Evolutionary conservation across 2,329 filamentous ascomycete species (phyloP).

Genomic region (Fusarium phyllophilum): DNA sequence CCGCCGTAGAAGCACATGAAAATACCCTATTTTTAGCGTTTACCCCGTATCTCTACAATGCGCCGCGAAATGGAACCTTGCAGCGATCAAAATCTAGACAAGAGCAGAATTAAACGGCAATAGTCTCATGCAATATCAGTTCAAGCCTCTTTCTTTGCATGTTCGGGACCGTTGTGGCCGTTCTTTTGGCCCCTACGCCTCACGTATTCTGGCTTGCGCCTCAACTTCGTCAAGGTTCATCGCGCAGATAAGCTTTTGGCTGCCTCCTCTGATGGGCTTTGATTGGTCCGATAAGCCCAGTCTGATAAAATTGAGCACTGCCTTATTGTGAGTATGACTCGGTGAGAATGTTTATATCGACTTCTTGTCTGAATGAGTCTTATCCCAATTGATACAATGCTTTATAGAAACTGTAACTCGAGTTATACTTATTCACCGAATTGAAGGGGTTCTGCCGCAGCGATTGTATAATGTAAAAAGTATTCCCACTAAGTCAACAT

Average conservation of each 20-base stretch:
- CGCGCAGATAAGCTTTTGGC: neutral
- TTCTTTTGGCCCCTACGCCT: neutral
- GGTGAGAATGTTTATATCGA: neutral
- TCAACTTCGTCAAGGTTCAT: neutral
- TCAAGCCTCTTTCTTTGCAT: neutral
- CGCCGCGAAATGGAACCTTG: neutral
- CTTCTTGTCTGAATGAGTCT: neutral
- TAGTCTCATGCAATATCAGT: rapidly evolving
- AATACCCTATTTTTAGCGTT: neutral
- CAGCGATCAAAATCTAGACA: neutral
- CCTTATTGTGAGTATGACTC: neutral
- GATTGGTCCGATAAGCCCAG: neutral
- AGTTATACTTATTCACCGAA: too few relatives aligned
- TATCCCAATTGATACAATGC: too few relatives aligned
- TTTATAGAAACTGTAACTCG: neutral
- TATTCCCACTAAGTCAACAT: too few relatives aligned
- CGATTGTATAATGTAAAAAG: too few relatives aligned
- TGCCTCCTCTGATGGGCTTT: rapidly evolving
- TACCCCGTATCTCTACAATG: neutral
- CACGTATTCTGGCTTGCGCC: neutral
- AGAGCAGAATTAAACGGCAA: rapidly evolving
- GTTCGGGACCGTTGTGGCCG: neutral
- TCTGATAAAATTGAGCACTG: neutral
- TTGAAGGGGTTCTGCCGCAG: too few relatives aligned
- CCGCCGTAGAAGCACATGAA: neutral